Conservation (phyloP, 2,329 filamentous ascomycete genomes). For the Aspergillus ochraceoroseus region DNA sequence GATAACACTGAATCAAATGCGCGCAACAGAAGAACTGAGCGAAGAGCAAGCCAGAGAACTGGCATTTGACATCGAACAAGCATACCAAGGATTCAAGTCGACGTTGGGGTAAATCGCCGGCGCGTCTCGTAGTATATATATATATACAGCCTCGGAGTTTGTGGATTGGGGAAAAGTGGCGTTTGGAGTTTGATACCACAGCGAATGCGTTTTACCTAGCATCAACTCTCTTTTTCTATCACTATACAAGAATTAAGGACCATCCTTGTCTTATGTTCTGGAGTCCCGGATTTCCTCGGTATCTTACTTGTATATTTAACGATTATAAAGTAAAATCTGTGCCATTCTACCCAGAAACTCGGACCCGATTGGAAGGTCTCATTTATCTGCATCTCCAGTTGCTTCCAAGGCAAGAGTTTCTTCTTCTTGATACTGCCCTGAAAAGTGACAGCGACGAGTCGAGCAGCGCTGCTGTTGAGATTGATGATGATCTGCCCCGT, state of each 20-base stretch:
- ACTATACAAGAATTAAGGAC: neutral
- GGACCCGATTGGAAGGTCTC: too few species aligned
- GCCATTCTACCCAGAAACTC: too few species aligned
- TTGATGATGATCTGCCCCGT: too few species aligned
- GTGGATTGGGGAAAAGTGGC: conserved; percentile 11
- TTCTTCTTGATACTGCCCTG: too few species aligned
- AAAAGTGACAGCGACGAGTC: too few species aligned
- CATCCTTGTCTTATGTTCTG: conserved; percentile 7
- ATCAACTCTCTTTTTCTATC: neutral
- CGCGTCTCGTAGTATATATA: neutral
- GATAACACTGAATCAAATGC: conserved; percentile 96
- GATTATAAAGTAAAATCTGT: too few species aligned
- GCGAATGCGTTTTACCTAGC: too few species aligned
- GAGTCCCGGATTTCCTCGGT: too few species aligned
- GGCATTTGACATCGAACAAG: conserved; percentile 87
- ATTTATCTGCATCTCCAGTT: too few species aligned
- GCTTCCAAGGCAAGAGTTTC: too few species aligned
- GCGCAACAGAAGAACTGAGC: conserved; percentile 81
- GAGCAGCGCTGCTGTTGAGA: too few species aligned
- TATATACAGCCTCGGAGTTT: neutral
- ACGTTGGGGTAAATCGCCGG: conserved; percentile 54
- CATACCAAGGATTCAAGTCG: conserved; percentile 88
- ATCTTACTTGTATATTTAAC: too few species aligned
- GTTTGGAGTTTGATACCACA: conserved; percentile 17
- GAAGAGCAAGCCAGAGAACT: conserved; percentile 85